A percentile compares a stretch with the other conserved stretches of the same genome.
phyloP scores from a whole-genome alignment of 306 rosid species.

The Citrullus mucosospermus region DNA sequence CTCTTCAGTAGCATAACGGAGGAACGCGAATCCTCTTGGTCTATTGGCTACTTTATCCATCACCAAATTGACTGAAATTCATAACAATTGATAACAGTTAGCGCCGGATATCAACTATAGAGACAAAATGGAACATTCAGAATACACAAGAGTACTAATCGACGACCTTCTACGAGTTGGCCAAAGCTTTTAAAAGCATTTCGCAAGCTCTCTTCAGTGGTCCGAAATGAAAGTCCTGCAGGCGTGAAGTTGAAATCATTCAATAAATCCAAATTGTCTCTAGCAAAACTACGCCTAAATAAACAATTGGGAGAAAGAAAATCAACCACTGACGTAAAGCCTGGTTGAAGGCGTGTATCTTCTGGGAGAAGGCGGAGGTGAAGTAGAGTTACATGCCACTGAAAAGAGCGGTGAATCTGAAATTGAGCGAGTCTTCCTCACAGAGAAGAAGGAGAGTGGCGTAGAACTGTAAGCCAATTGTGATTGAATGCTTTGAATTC shows the following conservation, averaged over 20 bases:
- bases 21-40: constrained; percentile 94
- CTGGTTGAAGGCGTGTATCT: constrained; percentile 28
- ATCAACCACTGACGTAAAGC: constrained; percentile 81
- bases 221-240: constrained; percentile 80
- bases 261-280: not conserved
- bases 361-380: constrained; percentile 24
- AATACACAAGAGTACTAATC: not conserved
- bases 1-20: constrained; percentile 63
- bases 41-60: constrained; percentile 90
- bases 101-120: not conserved
- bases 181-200: constrained; percentile 66
- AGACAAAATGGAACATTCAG: no score
- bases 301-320: not conserved
- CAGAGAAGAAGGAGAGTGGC: not conserved
- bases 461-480: not conserved
- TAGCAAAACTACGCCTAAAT: not conserved
- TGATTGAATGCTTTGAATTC: not conserved
- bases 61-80: constrained; percentile 61
- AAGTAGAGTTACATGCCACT: constrained; percentile 28
- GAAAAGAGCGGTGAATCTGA: not conserved
- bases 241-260: not conserved
- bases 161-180: constrained; percentile 63
- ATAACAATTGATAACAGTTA: not conserved
- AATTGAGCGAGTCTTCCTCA: not conserved
- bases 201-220: constrained; percentile 75